Evolutionary conservation across 805 yeast genomes (phyloP), one percentile per base, ranked within the genome.

Genomic region (Nakazawaea wickerhamii): DNA sequence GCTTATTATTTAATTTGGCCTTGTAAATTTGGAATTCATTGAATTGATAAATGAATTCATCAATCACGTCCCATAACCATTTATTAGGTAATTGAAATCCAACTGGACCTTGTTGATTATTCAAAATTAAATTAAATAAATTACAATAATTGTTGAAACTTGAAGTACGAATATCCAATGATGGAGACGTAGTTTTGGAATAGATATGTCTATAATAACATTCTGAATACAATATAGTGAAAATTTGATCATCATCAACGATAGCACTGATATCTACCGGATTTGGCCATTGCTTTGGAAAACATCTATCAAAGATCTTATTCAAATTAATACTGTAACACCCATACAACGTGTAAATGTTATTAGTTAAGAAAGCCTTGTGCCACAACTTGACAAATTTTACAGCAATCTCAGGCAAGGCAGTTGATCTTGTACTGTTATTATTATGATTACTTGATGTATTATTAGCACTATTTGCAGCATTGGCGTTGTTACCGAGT

Each of bases 41-140:
- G 60, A 65, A 71, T 55, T 71, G 77, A 50, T 72, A 71, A 53
- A 71, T 70, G 54, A 71, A 72, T 55, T 71, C 77, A 48, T 71
- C 77, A 45, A 71, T 61, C 45, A 71, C 69, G 43, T 71, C 77
- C 77, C 77, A 72, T 19, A 68, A 58, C 77, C 77, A 71, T 48
- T 65, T 63, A 47, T 60, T 60, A 38, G 77, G 77, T 37, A 71
- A 54, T 50, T 71, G 76, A 45, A 71, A 61, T 28, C 64, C 64
- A 9, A 62, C 65, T 26, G 75, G 73, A 7, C 70, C 68, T 21
- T 59, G 63, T 43, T 63, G 66, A 34, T 63, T 58, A 56, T 68
- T 69, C 47, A 71, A 59, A 38, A 71, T 59, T 46, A 63, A 52
- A 54, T 70, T 70, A 62, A 71, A 71, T 50, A 70, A 57, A 47